phyloP scores from a whole-genome alignment of 164 flowering plant species.

The Liriodendron chinense region DNA sequence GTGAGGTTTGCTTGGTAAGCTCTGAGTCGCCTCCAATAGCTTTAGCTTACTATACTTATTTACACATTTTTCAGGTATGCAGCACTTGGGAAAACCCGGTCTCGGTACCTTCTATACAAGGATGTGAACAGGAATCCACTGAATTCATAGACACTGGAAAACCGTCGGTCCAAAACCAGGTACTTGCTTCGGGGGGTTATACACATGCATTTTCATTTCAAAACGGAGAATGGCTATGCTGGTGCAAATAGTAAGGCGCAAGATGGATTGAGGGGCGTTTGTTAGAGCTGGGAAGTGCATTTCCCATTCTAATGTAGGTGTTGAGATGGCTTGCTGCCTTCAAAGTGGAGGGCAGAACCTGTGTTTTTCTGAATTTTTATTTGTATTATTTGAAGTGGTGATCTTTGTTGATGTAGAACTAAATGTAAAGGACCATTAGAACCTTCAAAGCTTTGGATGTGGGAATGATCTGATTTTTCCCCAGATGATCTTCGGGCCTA shows the following conservation, averaged over 20 bases:
- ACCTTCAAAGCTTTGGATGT: no score
- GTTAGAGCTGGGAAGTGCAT: no score
- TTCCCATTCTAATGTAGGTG: no score
- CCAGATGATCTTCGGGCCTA: no score
- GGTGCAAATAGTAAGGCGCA: neutral
- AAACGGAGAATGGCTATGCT: neutral
- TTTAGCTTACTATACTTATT: neutral
- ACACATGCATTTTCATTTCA: neutral
- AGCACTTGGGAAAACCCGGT: constrained; percentile 80
- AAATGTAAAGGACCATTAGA: no score
- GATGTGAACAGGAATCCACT: constrained; percentile 90
- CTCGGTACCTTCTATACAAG: constrained; percentile 87
- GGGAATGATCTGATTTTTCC: no score
- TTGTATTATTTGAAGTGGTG: no score
- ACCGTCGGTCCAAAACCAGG: neutral
- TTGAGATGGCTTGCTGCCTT: no score
- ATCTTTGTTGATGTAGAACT: no score
- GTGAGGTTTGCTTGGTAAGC: neutral
- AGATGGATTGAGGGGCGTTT: no score
- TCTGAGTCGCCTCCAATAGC: neutral
- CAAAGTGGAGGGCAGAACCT: no score
- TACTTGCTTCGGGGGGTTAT: neutral
- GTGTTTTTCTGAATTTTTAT: no score
- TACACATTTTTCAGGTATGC: constrained; percentile 69
- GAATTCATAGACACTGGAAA: constrained; percentile 11